Percentiles rank a stretch among this genome's conserved stretches.
phyloP scores from a whole-genome alignment of 2,329 filamentous ascomycete genomes.

The Colletotrichum nymphaeae region DNA sequence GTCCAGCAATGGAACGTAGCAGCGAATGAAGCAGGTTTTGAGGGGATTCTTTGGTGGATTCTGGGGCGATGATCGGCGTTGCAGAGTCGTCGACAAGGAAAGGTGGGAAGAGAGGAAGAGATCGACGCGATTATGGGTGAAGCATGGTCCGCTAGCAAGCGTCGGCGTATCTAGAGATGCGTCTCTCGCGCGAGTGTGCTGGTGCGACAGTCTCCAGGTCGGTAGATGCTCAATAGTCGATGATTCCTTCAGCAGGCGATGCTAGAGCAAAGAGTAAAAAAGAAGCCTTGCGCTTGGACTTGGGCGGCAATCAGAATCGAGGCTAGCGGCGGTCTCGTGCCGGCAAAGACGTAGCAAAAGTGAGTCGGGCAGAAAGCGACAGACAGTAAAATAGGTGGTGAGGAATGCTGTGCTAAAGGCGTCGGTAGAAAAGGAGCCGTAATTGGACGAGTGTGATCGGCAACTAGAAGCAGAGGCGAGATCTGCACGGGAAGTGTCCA shows the following conservation, averaged over 20 bases:
- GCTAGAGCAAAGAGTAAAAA: neutral
- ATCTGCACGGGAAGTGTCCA: slow-evolving; percentile 29
- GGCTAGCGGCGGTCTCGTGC: slow-evolving; percentile 6
- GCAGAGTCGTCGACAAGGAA: slow-evolving; percentile 44
- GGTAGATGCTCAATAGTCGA: neutral
- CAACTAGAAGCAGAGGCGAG: slow-evolving; percentile 22
- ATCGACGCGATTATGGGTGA: slow-evolving; percentile 29
- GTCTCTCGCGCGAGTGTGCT: neutral
- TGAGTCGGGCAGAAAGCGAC: slow-evolving; percentile 10
- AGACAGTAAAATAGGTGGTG: neutral
- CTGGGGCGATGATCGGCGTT: slow-evolving; percentile 27
- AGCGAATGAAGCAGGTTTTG: slow-evolving; percentile 16
- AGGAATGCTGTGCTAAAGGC: neutral
- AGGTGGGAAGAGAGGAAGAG: slow-evolving; percentile 30
- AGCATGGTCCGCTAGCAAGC: slow-evolving; percentile 33
- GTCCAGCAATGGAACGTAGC: neutral
- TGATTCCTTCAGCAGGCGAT: neutral
- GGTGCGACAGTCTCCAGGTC: neutral
- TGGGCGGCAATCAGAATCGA: slow-evolving; percentile 1
- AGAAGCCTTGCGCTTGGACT: neutral
- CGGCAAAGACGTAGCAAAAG: neutral
- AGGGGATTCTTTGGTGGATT: slow-evolving; percentile 15
- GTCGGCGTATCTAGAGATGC: slow-evolving; percentile 4
- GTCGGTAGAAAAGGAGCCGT: slow-evolving; percentile 20
- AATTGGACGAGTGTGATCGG: slow-evolving; percentile 27